A percentile compares a stretch with the other conserved stretches of the same genome.
Evolutionary conservation across 2,329 filamentous ascomycete species (phyloP).

Genomic region (Fusarium sp.): DNA sequence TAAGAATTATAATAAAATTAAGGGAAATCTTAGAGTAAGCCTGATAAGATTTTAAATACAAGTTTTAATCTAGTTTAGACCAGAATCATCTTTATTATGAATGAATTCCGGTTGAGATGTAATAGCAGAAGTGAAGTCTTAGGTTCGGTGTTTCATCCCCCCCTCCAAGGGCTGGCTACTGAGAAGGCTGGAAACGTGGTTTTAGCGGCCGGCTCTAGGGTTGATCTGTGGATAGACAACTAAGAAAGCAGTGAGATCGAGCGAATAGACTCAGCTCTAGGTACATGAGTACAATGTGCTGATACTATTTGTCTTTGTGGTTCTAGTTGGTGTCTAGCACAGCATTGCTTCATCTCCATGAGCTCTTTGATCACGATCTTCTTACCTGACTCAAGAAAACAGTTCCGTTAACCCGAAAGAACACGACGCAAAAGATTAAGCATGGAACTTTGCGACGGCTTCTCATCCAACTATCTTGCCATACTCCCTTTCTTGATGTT

Average conservation of each 20-base stretch:
- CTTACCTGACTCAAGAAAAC: slow-evolving; percentile 33
- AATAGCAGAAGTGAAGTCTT: no score
- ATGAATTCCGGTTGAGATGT: no score
- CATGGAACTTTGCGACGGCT: slow-evolving; percentile 18
- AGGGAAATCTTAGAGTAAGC: no score
- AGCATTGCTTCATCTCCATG: not conserved
- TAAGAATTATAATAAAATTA: no score
- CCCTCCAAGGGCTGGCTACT: no score
- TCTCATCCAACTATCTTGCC: slow-evolving; percentile 10
- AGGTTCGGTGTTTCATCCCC: no score
- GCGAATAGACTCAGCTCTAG: slow-evolving; percentile 3
- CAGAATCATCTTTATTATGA: no score
- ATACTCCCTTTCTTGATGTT: not conserved
- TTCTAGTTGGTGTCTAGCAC: slow-evolving; percentile 4
- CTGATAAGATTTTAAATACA: no score
- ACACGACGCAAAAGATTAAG: slow-evolving; percentile 7
- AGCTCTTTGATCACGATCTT: slow-evolving; percentile 26
- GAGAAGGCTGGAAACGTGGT: slow-evolving; percentile 13
- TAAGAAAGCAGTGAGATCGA: slow-evolving; percentile 1
- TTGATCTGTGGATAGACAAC: slow-evolving; percentile 15
- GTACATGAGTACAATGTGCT: not conserved
- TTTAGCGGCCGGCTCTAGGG: slow-evolving; percentile 14
- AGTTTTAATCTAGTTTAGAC: no score
- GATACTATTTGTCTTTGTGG: slow-evolving; percentile 3
- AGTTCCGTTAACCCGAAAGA: slow-evolving; percentile 6